Evolutionary conservation across 2,329 filamentous ascomycete genomes (phyloP).

Genomic region (Microdochium nivale): DNA sequence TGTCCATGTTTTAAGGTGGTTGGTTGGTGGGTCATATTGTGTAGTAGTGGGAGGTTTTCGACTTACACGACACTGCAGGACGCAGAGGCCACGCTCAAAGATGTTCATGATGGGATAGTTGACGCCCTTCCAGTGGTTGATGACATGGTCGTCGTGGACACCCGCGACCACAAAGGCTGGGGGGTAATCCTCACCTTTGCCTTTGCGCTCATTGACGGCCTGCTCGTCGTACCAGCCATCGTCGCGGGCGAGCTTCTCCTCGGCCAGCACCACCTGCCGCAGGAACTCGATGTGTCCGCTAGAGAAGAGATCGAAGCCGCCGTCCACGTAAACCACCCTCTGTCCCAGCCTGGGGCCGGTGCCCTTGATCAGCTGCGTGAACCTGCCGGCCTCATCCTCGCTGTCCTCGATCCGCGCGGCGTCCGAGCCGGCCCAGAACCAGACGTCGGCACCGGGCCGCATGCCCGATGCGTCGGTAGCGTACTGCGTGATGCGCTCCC

Average conservation of each 20-base stretch:
- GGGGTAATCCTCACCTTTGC: conserved; percentile 64
- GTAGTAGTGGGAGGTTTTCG: neutral
- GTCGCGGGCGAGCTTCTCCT: conserved; percentile 58
- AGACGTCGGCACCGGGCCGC: conserved; percentile 73
- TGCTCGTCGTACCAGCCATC: conserved; percentile 69
- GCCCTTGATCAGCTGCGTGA: conserved; percentile 61
- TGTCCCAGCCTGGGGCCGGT: conserved; percentile 68
- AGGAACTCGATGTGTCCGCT: conserved; percentile 96
- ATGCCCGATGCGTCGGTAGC: conserved; percentile 79
- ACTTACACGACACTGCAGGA: conserved; percentile 82
- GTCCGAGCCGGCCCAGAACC: conserved; percentile 63
- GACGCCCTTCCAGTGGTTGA: conserved; percentile 93
- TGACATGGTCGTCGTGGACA: conserved; percentile 88
- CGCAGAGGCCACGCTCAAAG: conserved; percentile 89
- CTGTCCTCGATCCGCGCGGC: conserved; percentile 33
- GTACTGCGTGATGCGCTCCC: conserved; percentile 72
- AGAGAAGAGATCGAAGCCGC: conserved; percentile 93
- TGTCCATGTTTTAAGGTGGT: no score
- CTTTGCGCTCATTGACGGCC: conserved; percentile 52
- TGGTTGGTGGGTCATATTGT: no score
- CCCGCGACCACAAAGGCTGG: conserved; percentile 87
- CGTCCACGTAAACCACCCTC: conserved; percentile 87
- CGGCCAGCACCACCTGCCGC: conserved; percentile 62
- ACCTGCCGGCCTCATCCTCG: conserved; percentile 55
- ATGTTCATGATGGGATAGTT: conserved; percentile 99